phyloP scores from a whole-genome alignment of 1,284 basidiomycete species.

The Cutaneotrichosporon spelunceum region DNA sequence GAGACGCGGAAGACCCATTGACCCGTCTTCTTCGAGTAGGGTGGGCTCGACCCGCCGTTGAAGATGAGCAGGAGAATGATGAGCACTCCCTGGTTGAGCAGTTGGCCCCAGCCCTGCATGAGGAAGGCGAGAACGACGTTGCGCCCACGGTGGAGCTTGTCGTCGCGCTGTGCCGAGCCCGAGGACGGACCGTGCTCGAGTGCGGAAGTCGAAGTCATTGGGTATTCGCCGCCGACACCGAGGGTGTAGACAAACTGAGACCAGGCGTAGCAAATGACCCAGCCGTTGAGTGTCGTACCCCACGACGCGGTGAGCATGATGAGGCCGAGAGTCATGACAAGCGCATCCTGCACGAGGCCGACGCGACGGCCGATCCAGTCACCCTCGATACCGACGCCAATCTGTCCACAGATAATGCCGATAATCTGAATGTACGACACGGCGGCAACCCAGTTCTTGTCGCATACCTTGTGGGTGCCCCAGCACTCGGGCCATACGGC shows the following conservation, averaged over 20 bases:
- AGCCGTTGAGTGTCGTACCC: conserved; percentile 56
- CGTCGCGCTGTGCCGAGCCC: conserved; percentile 52
- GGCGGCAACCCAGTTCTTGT: conserved; percentile 54
- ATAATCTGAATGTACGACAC: conserved; percentile 40
- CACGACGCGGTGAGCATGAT: conserved; percentile 58
- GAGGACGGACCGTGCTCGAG: conserved; percentile 52
- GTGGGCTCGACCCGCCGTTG: conserved; percentile 46
- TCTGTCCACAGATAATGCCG: conserved; percentile 58
- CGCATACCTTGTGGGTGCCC: conserved; percentile 52
- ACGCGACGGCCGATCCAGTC: conserved; percentile 59
- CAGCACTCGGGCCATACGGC: conserved; percentile 57
- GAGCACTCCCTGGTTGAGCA: conserved; percentile 57
- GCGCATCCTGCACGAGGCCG: conserved; percentile 54
- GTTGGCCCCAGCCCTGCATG: conserved; percentile 58
- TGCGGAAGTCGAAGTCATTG: conserved; percentile 57
- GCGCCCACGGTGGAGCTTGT: conserved; percentile 58
- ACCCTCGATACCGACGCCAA: conserved; percentile 57
- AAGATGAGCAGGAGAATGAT: conserved; percentile 57
- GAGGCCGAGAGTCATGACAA: conserved; percentile 54
- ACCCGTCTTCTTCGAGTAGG: conserved; percentile 53
- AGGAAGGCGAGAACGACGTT: conserved; percentile 57
- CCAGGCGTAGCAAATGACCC: conserved; percentile 58
- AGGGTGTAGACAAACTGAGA: conserved; percentile 56
- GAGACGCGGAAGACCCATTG: conserved; percentile 59
- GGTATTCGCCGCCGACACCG: conserved; percentile 57